Evolutionary conservation across 1,284 basidiomycete genomes (phyloP), one percentile per base, ranked within the genome.

Genomic region (Athelia sp.): DNA sequence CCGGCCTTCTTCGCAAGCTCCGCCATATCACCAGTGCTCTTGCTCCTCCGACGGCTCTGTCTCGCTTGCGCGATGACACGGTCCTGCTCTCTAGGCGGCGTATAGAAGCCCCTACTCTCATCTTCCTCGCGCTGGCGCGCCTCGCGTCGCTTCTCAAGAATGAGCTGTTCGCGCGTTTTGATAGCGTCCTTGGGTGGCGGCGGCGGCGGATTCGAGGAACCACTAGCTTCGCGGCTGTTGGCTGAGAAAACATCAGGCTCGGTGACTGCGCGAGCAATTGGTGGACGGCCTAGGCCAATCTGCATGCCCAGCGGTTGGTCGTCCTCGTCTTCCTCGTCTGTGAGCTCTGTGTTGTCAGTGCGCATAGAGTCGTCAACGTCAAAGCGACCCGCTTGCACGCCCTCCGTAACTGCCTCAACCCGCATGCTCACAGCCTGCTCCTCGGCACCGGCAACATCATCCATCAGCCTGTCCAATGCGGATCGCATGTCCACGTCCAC

Each of bases 381-480:
- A 47, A 64, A 67, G 32, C 58, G 63, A 1, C 64, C 60, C 1
- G 64, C 59, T 53, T 62, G 62, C 43, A 63, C 59, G 13, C 63
- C 66, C 34, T 66, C 63, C 3, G 66, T 68, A 31, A 67, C 56
- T 9, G 58, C 56, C 32, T 70, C 72, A 14, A 65, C 50, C 3
- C 53, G 52, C 49, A 48, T 51, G 14, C 53, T 24, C 2, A 18
- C 24, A 26, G 14, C 42, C 50, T 26, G 22, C 22, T 31, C 35
- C 15, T n/a, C 36, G 19, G 36, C 36, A 26, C 74, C 76, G 48
- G 79, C 82, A 31, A 89, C 86, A 54, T 88, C 80, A 52, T 87
- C 84, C 78, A 88, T 86, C 32, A 91, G 71, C 50, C 83, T 70
- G 60, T 91, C 89, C 46, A 91, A 72, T 3, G 87, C 88, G 56